Evolutionary conservation across 2,329 filamentous ascomycete genomes (phyloP).

Genomic region (Trichoderma citrinoviride): DNA sequence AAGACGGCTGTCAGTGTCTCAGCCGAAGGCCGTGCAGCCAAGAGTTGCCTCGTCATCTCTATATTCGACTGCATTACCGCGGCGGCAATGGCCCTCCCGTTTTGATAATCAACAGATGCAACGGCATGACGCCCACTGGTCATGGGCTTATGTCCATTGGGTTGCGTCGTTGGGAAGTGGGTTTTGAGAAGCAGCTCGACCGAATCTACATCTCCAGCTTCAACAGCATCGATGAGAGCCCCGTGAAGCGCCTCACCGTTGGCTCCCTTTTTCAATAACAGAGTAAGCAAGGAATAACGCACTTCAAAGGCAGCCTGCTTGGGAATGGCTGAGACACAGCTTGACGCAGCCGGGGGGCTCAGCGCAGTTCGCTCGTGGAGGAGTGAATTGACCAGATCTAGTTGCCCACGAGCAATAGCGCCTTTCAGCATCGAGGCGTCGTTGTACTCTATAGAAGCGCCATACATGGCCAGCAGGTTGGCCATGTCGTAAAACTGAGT

Average conservation of each 20-base stretch:
- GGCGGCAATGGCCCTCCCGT: constrained; percentile 49
- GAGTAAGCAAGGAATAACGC: constrained; percentile 43
- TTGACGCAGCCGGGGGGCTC: constrained; percentile 47
- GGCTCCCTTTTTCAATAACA: constrained; percentile 52
- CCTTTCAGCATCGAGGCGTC: constrained; percentile 49
- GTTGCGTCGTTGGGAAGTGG: constrained; percentile 33
- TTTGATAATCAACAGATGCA: constrained; percentile 53
- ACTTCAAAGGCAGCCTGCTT: constrained; percentile 46
- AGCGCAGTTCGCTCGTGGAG: constrained; percentile 45
- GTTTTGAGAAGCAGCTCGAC: constrained; percentile 50
- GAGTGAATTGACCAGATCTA: constrained; percentile 47
- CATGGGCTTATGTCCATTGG: constrained; percentile 32
- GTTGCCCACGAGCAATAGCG: constrained; percentile 45
- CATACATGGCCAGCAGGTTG: constrained; percentile 50
- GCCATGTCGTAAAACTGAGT: constrained; percentile 55
- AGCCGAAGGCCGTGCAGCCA: constrained; percentile 46
- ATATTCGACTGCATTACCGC: constrained; percentile 48
- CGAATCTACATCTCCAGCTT: constrained; percentile 47
- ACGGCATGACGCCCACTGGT: constrained; percentile 42
- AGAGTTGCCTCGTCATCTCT: constrained; percentile 45
- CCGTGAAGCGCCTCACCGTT: constrained; percentile 47
- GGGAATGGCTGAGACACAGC: constrained; percentile 49
- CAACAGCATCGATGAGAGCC: constrained; percentile 49
- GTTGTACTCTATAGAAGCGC: constrained; percentile 54
- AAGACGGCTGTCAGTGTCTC: constrained; percentile 51